Base-by-base conservation (phyloP, 805 yeast genomes). In the Yamadazyma philogaea region DNA sequence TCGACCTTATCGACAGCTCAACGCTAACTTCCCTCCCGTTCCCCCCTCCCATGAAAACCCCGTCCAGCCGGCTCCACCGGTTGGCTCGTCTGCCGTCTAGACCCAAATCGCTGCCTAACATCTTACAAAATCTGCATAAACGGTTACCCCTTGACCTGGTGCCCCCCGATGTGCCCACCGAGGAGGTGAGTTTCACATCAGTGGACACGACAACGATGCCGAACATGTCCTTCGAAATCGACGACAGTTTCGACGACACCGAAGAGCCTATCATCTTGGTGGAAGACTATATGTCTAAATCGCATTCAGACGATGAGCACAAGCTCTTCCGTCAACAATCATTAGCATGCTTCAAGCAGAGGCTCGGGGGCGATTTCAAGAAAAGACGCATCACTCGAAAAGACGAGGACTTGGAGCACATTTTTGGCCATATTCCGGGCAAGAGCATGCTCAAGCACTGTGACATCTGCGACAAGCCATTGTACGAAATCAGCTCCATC, bases 391-490 rank as follows among this genome's bases (percentile, higher is more conserved):
- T 41, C 12, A 39, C 49, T 15, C 26, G 39, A 3, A 32, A 34
- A 6, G 22, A 27, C 17, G 65, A 62, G 42, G 59, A 60, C 43
- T 50, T 65, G 22, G 70, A 68, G 46, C 64, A 60, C 31, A 63
- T 68, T 27, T 63, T 63, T 51, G 70, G 72, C 15, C 57, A 59
- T 37, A 57, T 66, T 27, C 72, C 72, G 0, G 73, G 71, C 10
- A 50, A 61, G 31, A 65, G 64, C 46, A 43, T 60, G 26, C 56
- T 76, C 28, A 72, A 71, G 46, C 62, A 76, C 52, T 84, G 91
- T 55, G 78, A 81, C n/a, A 64, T 84, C 10, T 84, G 91, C 58
- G 87, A 82, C 30, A 75, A 73, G 41, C 86, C 88, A 12, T 57
- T 84, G 21, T 84, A 82, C 56, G 88, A 83, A 44, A 57, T 70